Percentiles rank a stretch among this genome's conserved stretches.
phyloP scores from a whole-genome alignment of 306 rosid genomes.

The Cicer pinnatifidum region DNA sequence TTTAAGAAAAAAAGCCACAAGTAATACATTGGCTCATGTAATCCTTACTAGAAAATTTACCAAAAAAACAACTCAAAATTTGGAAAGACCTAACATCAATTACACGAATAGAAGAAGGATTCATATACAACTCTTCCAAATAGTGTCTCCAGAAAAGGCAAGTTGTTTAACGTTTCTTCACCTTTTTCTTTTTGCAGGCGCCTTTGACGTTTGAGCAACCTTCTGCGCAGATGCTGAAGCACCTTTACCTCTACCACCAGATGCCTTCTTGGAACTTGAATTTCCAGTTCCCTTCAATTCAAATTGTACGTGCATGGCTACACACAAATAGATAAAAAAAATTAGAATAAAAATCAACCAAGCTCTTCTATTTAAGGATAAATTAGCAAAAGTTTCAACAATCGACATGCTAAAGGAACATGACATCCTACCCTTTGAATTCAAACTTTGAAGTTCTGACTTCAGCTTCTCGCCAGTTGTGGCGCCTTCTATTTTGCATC shows the following conservation, averaged over 20 bases:
- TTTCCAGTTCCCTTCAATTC: constrained; percentile 75
- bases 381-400: constrained; percentile 28
- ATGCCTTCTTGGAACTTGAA: constrained; percentile 65
- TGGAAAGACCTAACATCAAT: constrained; percentile 26
- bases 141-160: background rate
- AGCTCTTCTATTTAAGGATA: constrained; percentile 23
- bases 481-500: constrained; percentile 52
- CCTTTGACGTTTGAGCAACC: constrained; percentile 67
- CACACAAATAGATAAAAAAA: constrained; percentile 13
- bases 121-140: constrained; percentile 43
- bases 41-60: constrained; percentile 38
- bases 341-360: constrained; percentile 5
- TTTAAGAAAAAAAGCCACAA: background rate
- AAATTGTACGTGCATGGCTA: constrained; percentile 76
- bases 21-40: constrained; percentile 6
- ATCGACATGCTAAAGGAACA: constrained; percentile 34
- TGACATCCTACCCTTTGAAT: constrained; percentile 66
- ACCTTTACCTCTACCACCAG: constrained; percentile 72
- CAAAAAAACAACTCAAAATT: background rate
- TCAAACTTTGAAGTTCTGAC: constrained; percentile 77
- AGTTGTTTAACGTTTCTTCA: constrained; percentile 46
- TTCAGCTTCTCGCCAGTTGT: constrained; percentile 76
- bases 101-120: constrained; percentile 30
- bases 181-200: constrained; percentile 81
- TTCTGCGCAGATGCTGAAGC: constrained; percentile 60